phyloP scores from a whole-genome alignment of 192 early-diverging fungal species.

The Coemansia sp. region DNA sequence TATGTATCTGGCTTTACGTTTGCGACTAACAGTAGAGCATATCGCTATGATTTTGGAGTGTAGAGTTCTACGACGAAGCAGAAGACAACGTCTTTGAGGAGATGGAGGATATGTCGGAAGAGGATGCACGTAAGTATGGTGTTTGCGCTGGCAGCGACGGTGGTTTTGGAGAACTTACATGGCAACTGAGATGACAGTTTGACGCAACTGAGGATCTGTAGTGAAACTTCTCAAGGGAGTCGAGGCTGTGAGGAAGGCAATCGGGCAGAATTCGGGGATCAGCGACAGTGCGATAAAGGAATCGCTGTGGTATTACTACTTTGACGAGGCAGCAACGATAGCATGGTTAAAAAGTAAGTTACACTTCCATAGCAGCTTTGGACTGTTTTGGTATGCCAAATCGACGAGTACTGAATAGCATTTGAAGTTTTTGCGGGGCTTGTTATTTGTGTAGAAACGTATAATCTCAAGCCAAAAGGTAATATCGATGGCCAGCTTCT shows the following conservation, averaged over 20 bases:
- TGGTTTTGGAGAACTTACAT: background rate
- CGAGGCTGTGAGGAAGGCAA: slow-evolving; percentile 58
- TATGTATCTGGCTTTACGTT: background rate
- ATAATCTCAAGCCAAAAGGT: slow-evolving; percentile 44
- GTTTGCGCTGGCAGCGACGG: too few relatives aligned
- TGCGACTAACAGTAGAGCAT: slow-evolving; percentile 1
- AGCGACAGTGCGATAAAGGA: slow-evolving; percentile 66
- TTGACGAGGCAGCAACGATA: slow-evolving; percentile 65
- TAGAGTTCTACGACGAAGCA: slow-evolving; percentile 53
- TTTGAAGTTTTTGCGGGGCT: background rate
- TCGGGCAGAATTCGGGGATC: slow-evolving; percentile 60
- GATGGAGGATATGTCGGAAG: slow-evolving; percentile 49
- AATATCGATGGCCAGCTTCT: slow-evolving; percentile 6
- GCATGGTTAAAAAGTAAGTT: slow-evolving; percentile 69
- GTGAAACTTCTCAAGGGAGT: slow-evolving; percentile 58
- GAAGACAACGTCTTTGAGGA: slow-evolving; percentile 35
- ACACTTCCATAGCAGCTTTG: background rate
- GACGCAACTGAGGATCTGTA: slow-evolving; percentile 7
- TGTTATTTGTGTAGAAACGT: slow-evolving; percentile 23
- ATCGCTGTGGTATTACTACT: slow-evolving; percentile 72
- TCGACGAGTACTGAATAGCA: background rate
- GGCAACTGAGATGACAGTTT: slow-evolving; percentile 1
- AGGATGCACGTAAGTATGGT: slow-evolving; percentile 32
- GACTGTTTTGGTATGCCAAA: too few relatives aligned
- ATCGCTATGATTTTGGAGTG: background rate